Evolutionary conservation across 352 stramenopile species (phyloP), one percentile per base, ranked within the genome.

Genomic region (Pythium grandisporangium): DNA sequence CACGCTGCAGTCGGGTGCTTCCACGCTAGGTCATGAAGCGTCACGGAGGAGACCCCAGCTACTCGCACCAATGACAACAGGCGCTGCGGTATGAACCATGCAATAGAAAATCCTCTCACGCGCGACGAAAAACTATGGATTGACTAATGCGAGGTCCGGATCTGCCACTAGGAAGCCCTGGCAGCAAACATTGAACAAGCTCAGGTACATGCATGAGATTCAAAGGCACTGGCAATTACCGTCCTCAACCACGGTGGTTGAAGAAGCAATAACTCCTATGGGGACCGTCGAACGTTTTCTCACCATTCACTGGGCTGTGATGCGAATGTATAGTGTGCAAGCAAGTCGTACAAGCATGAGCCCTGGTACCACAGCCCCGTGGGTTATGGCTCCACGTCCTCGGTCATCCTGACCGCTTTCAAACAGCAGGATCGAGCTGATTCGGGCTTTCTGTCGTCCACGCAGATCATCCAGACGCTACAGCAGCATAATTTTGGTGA

Each of bases 291-390:
- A n/a, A n/a, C n/a, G 14, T 16, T 36, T 19, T 6, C 5, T 42
- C 6, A 27, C 14, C 4, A 19, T 16, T 32, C 27, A 13, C n/a
- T 21, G 39, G 20, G 34, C 22, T 22, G 19, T 20, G 30, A 22
- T 29, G 1, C 16, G 21, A 4, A 4, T 19, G 14, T 20, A 19
- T 26, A 59, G 44, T 30, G 45, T 23, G 45, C 49, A 6, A 41
- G 46, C 36, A 84, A 84, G 53, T 65, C 65, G 20, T 84, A 75
- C 56, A 84, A 81, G 44, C 51, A 74, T 35, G 66, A 81, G 13
- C 34, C 58, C 5, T 84, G 68, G 68, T 80, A 79, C 38, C 52
- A 37, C 4, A 84, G 67, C 37, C 63, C 63, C 4, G 54, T 79
- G 16, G 67, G 63, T 2, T 42, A 40, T 17, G 70, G 70, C 8